Evolutionary conservation across 202 grass and related monocot genomes (phyloP).

Genomic region (Eragrostis tef): DNA sequence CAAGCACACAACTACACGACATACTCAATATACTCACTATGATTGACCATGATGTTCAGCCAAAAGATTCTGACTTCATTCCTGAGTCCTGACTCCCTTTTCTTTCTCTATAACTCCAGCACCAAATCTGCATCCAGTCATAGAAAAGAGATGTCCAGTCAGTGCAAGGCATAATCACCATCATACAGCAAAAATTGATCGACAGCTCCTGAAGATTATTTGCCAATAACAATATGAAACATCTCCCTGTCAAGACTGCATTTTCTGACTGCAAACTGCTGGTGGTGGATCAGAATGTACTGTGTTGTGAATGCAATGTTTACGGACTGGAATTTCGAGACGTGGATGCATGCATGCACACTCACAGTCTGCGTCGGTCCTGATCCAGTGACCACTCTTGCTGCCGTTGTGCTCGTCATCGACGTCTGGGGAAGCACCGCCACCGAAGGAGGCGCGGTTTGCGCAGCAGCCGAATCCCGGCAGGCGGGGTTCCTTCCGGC

Average conservation of each 20-base stretch:
- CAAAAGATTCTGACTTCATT: slow-evolving; percentile 34
- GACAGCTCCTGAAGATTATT: slow-evolving; percentile 33
- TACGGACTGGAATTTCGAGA: neutral
- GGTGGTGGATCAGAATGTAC: neutral
- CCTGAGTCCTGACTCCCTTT: neutral
- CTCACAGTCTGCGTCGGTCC: slow-evolving; percentile 96
- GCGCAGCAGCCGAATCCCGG: slow-evolving; percentile 65
- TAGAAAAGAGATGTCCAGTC: neutral
- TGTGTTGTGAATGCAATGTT: slow-evolving; percentile 38
- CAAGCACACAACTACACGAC: slow-evolving; percentile 37
- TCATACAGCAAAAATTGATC: slow-evolving; percentile 26
- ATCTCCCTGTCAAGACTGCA: slow-evolving; percentile 26
- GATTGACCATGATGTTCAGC: slow-evolving; percentile 26
- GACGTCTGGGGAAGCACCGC: slow-evolving; percentile 21
- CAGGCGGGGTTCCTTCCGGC: slow-evolving; percentile 43
- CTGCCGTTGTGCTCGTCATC: slow-evolving; percentile 41
- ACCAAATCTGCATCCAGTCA: slow-evolving; percentile 71
- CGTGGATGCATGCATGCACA: neutral
- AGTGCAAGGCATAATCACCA: slow-evolving; percentile 30
- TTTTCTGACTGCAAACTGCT: slow-evolving; percentile 27
- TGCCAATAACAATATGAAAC: slow-evolving; percentile 40
- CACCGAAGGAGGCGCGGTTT: slow-evolving; percentile 45
- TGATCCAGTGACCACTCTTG: slow-evolving; percentile 94
- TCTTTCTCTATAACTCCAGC: slow-evolving; percentile 64
- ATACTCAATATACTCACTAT: slow-evolving; percentile 48